Base-by-base conservation (phyloP, 176 grass and related monocot genomes). In the Oryza australiensis region DNA sequence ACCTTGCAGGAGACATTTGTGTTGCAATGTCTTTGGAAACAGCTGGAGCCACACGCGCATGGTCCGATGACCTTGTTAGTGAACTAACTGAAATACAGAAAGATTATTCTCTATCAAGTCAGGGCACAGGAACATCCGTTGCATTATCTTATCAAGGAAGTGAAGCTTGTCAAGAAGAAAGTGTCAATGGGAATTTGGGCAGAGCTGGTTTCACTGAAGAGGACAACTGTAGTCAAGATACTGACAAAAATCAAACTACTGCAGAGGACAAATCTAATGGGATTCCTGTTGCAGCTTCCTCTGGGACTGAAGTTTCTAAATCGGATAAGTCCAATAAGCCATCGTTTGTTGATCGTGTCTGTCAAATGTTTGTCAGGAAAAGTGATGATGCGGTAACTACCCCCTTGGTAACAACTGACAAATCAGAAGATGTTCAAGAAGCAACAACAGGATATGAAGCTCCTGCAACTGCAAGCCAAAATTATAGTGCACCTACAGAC, bases 1-100 rank as follows among this genome's bases (percentile, higher is more conserved):
- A 81, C 20, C 30, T 62, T 88, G 60, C 80, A 98, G 95, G 95
- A 42, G 90, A 98, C 69, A 98, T 98, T 80, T 85, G 82, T 86
- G 62, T 98, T 8, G 64, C 76, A 4, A 83, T 98, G 82, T 82
- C 84, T 27, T 80, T 98, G 72, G 86, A 90, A 78, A 78, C 88
- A 73, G 35, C 82, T 55, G 83, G 78, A 71, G 66, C 83, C 42
- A 71, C 78, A 28, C 73, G 66, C 59, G 82, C 83, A 72, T 82
- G 66, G 88, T 86, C 88, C 11, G 78, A 86, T 46, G 74, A 83
- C 55, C 59, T 78, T 83, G 46, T 32, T 38, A 12, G 35, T 37
- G 78, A 89, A 67, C 34, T 81, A 81, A 72, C 53, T 85, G 83
- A 35, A 26, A 48, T 67, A 48, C 66, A 86, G 83, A 86, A 73